Evolutionary conservation across 108 stramenopile genomes (phyloP).

Genomic region (Asterionellopsis glacialis): DNA sequence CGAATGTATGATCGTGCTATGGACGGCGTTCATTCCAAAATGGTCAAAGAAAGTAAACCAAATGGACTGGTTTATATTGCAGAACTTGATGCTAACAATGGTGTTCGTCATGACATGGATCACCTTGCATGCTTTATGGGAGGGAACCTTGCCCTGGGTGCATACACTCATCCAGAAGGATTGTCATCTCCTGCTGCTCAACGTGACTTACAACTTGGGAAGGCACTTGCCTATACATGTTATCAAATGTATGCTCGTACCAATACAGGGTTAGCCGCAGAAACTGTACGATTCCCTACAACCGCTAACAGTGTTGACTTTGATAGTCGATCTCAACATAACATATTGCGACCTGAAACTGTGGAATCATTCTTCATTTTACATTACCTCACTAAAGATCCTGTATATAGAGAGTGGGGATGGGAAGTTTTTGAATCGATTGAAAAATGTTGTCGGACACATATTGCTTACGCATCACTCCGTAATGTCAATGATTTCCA

Average conservation of each 20-base stretch:
- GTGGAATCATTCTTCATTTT: conserved; percentile 42
- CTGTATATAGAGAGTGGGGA: conserved; percentile 46
- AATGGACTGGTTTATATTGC: conserved; percentile 30
- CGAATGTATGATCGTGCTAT: conserved; percentile 54
- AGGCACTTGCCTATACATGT: conserved; percentile 38
- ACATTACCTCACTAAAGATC: conserved; percentile 48
- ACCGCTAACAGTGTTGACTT: conserved; percentile 34
- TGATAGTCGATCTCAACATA: conserved; percentile 35
- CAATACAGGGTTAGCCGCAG: conserved; percentile 31
- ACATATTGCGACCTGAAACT: conserved; percentile 63
- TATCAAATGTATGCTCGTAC: conserved; percentile 39
- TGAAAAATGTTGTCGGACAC: conserved; percentile 34
- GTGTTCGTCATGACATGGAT: conserved; percentile 19
- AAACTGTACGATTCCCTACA: conserved; percentile 21
- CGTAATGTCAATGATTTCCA: conserved; percentile 23
- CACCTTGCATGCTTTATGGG: conserved; percentile 70
- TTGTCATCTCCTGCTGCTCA: conserved; percentile 29
- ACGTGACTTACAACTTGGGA: conserved; percentile 46
- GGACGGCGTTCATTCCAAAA: conserved; percentile 47
- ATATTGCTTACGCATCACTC: conserved; percentile 29
- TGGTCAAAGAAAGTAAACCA: conserved; percentile 36
- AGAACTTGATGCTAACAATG: background rate
- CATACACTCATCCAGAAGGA: conserved; percentile 49
- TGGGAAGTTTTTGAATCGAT: conserved; percentile 60
- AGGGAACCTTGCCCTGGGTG: conserved; percentile 67